Conservation (phyloP, 139 green algal species). For the Coelastrella sp. region DNA sequence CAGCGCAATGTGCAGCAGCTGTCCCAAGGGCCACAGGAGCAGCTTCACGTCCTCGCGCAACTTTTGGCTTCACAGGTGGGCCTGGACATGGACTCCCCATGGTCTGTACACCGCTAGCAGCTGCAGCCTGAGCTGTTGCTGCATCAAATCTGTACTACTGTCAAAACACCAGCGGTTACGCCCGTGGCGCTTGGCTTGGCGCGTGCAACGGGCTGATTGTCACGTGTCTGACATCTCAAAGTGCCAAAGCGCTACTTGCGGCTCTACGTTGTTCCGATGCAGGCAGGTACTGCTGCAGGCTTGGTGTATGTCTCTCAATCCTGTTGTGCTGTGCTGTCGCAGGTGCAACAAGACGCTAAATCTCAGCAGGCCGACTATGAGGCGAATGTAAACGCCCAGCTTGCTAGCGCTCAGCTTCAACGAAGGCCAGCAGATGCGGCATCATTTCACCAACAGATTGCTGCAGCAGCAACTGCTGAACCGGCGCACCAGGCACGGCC, state of each 20-base stretch:
- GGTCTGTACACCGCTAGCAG: not conserved
- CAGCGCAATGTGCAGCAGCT: not conserved
- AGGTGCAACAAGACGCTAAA: not conserved
- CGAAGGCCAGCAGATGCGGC: not conserved
- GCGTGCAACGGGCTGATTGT: too few relatives aligned
- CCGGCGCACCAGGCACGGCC: not conserved
- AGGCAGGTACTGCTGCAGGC: too few relatives aligned
- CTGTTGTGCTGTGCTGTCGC: too few relatives aligned
- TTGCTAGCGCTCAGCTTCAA: not conserved
- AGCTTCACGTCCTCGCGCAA: not conserved
- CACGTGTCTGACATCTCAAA: too few relatives aligned
- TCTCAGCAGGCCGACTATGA: not conserved
- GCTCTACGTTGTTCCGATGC: too few relatives aligned
- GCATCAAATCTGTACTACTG: not conserved
- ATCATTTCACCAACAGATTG: not conserved
- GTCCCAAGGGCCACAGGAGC: not conserved
- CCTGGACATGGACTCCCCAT: not conserved
- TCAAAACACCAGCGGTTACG: not conserved
- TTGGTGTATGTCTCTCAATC: too few relatives aligned
- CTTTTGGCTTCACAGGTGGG: not conserved
- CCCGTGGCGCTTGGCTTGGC: too few relatives aligned
- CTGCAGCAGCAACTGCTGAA: not conserved
- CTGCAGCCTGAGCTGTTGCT: not conserved
- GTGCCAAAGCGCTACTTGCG: too few relatives aligned
- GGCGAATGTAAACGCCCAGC: not conserved